phyloP scores from a whole-genome alignment of 805 yeast species.

The Scheffersomyces spartinae region DNA sequence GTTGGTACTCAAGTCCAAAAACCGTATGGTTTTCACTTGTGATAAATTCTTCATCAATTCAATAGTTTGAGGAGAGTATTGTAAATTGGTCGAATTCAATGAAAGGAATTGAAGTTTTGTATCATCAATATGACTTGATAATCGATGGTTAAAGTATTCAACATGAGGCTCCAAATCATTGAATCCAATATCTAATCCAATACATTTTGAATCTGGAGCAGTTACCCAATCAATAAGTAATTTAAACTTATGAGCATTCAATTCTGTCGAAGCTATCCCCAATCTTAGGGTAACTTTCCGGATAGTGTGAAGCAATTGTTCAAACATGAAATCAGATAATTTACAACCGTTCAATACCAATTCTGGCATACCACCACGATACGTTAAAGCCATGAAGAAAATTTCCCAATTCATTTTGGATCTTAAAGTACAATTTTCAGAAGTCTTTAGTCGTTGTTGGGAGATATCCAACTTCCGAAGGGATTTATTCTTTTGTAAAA shows the following conservation, averaged over 20 bases:
- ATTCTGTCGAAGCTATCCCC: conserved; percentile 43
- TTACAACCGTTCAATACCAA: conserved; percentile 48
- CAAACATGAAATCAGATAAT: conserved; percentile 29
- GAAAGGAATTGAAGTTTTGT: conserved; percentile 38
- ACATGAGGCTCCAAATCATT: conserved; percentile 40
- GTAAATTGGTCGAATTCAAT: conserved; percentile 38
- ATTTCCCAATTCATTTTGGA: conserved; percentile 44
- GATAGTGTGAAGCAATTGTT: conserved; percentile 28
- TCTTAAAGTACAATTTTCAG: conserved; percentile 21
- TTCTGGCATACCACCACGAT: conserved; percentile 45
- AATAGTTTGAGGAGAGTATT: conserved; percentile 25
- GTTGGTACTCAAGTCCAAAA: conserved; percentile 41
- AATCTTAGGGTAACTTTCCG: conserved; percentile 34
- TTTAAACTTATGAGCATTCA: conserved; percentile 29
- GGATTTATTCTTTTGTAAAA: conserved; percentile 28
- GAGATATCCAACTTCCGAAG: conserved; percentile 44
- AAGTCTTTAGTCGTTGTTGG: conserved; percentile 40
- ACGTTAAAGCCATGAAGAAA: conserved; percentile 28
- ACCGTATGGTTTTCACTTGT: conserved; percentile 29
- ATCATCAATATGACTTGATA: too few relatives aligned
- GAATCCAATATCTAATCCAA: conserved; percentile 45
- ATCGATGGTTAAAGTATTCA: conserved; percentile 23
- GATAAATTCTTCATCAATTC: conserved; percentile 26
- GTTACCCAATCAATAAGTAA: conserved; percentile 38
- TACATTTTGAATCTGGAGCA: conserved; percentile 30